These are phyloP conservation scores for Pseudomonodictys pantanalensis DNA, from an alignment of 495 filamentous ascomycete species.

Conservation along the genomic window DNA sequence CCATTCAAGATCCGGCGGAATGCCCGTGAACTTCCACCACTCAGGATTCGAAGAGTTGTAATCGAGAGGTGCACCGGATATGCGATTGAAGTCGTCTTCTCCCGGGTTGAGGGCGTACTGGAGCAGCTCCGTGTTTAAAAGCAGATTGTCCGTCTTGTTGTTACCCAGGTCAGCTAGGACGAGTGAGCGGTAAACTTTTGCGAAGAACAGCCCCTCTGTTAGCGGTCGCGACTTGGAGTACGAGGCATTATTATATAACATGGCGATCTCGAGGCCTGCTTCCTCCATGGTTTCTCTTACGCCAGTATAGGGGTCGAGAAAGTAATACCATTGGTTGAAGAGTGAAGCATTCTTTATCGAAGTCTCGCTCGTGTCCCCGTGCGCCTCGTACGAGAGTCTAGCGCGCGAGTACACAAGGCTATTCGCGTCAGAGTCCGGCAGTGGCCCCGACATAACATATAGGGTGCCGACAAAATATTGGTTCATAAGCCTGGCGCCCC, in stretches of 20 bases:
- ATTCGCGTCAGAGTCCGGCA: conserved; percentile 6
- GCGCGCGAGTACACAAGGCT: conserved; percentile 8
- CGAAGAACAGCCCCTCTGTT: conserved; percentile 14
- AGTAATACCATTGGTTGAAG: background rate
- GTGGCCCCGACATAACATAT: conserved; percentile 11
- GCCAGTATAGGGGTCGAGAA: background rate
- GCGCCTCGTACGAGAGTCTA: background rate
- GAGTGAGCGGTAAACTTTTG: conserved; percentile 17
- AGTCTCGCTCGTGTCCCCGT: background rate
- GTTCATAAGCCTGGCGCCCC: conserved; percentile 21
- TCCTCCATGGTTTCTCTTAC: background rate
- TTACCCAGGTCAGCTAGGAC: conserved; percentile 25
- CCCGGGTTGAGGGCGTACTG: conserved; percentile 20
- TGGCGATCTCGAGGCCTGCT: background rate
- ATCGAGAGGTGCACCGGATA: background rate
- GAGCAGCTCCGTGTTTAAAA: conserved; percentile 11
- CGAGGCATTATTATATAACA: conserved; percentile 16
- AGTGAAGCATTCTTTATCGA: background rate
- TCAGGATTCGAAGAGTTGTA: background rate
- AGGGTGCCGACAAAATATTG: conserved; percentile 16
- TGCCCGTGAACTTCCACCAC: background rate
- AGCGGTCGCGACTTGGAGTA: conserved; percentile 13
- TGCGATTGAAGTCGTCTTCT: conserved; percentile 20
- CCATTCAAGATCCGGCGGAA: background rate
- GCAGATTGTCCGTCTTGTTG: conserved; percentile 10